Evolutionary conservation across 2,329 filamentous ascomycete species (phyloP).

Genomic region (Xylaria sp.): DNA sequence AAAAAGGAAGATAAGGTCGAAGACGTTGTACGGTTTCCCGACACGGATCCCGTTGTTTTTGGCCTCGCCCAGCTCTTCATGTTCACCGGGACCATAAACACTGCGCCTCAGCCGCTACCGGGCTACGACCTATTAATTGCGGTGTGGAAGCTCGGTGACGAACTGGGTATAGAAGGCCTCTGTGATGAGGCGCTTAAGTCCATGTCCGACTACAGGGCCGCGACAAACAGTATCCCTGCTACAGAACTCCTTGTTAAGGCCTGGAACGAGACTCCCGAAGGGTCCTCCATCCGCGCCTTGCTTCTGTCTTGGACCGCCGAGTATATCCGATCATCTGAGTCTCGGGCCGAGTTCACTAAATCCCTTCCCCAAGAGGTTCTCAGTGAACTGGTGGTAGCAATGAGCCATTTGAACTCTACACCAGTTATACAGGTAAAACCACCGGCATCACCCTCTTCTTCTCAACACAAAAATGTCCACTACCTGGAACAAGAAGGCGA

Average conservation of each 20-base stretch:
- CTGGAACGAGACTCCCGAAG: slow-evolving; percentile 71
- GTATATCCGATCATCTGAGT: slow-evolving; percentile 69
- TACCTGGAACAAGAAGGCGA: slow-evolving; percentile 58
- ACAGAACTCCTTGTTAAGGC: slow-evolving; percentile 69
- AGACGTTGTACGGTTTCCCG: slow-evolving; percentile 61
- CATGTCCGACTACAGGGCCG: slow-evolving; percentile 66
- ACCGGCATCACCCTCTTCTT: slow-evolving; percentile 36
- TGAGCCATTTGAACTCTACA: slow-evolving; percentile 64
- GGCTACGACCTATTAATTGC: slow-evolving; percentile 66
- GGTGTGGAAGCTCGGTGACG: slow-evolving; percentile 66
- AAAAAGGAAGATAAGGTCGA: slow-evolving; percentile 57
- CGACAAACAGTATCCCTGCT: slow-evolving; percentile 66
- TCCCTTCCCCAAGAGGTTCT: slow-evolving; percentile 71
- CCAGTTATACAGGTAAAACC: slow-evolving; percentile 50
- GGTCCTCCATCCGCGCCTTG: slow-evolving; percentile 67
- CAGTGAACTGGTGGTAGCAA: slow-evolving; percentile 70
- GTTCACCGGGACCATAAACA: slow-evolving; percentile 62
- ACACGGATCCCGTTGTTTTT: slow-evolving; percentile 62
- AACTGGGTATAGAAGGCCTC: slow-evolving; percentile 64
- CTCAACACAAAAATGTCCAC: slow-evolving; percentile 59
- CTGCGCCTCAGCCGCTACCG: slow-evolving; percentile 56
- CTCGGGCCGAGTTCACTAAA: slow-evolving; percentile 67
- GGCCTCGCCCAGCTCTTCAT: slow-evolving; percentile 66
- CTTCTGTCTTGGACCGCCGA: slow-evolving; percentile 71
- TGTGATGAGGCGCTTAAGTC: slow-evolving; percentile 66